A percentile compares a stretch with the other conserved stretches of the same genome.
Evolutionary conservation across 305 asterid species (phyloP).

Genomic region (Ilex paraguariensis): DNA sequence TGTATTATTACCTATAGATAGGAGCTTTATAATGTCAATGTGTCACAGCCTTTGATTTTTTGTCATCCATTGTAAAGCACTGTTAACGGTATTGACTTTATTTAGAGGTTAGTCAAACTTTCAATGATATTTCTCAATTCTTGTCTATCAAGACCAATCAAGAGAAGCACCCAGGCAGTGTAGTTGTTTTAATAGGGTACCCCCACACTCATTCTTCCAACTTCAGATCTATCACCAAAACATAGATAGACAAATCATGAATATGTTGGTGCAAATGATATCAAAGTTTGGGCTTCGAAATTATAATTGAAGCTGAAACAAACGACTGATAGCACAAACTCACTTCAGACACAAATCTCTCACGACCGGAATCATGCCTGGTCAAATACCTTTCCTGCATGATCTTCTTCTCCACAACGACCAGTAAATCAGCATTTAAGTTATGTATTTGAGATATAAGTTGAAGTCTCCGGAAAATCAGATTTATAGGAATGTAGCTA

Average conservation of each 20-base stretch:
- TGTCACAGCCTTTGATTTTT: conserved; percentile 78
- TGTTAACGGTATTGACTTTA: conserved; percentile 6
- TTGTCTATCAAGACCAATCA: conserved; percentile 97
- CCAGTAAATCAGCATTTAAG: conserved; percentile 38
- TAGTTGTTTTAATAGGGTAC: conserved; percentile 77
- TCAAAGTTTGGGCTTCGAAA: not conserved
- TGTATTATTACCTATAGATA: conserved; percentile 57
- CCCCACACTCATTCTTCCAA: conserved; percentile 85
- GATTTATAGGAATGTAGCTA: too few species aligned
- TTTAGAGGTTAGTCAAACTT: too few species aligned
- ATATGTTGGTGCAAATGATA: not conserved
- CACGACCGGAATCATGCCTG: conserved; percentile 89
- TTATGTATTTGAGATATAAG: not conserved
- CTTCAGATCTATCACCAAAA: conserved; percentile 67
- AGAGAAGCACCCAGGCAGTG: conserved; percentile 90
- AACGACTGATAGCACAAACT: conserved; percentile 21
- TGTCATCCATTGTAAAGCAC: conserved; percentile 96
- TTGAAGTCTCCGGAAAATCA: too few species aligned
- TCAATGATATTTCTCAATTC: not conserved
- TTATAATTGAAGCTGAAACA: too few species aligned
- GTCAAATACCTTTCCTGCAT: conserved; percentile 74
- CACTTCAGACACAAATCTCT: conserved; percentile 69
- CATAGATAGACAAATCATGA: not conserved
- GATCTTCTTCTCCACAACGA: conserved; percentile 95
- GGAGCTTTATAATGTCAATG: conserved; percentile 78